Percentiles rank a stretch among this genome's conserved stretches.
phyloP scores from a whole-genome alignment of 2,329 filamentous ascomycete species.

The Dothideomycetidae sp. region DNA sequence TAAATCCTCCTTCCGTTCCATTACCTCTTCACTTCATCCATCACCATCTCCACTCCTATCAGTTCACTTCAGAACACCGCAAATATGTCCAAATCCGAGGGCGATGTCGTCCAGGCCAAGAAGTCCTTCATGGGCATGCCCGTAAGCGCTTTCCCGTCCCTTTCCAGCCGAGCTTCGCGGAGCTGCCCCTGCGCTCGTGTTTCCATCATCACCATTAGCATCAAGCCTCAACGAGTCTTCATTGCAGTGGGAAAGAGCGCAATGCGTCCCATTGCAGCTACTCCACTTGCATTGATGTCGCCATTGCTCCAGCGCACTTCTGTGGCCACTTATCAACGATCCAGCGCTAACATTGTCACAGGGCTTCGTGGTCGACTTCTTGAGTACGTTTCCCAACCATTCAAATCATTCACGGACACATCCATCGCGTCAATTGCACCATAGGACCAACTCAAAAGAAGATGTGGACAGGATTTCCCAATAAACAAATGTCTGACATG shows the following conservation, averaged over 20 bases:
- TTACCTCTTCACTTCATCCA: slow-evolving; percentile 13
- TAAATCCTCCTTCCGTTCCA: slow-evolving; percentile 6
- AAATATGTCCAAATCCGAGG: slow-evolving; percentile 28
- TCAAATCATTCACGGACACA: no score
- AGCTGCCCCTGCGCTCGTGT: slow-evolving; percentile 3
- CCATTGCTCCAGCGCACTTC: neutral
- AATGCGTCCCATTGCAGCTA: slow-evolving; percentile 1
- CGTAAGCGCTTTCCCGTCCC: slow-evolving; percentile 17
- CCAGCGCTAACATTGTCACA: slow-evolving; percentile 26
- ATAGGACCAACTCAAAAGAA: no score
- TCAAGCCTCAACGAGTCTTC: slow-evolving; percentile 5
- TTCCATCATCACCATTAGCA: slow-evolving; percentile 11
- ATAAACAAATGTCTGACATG: slow-evolving; percentile 27
- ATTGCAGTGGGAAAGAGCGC: slow-evolving; percentile 2
- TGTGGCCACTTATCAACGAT: slow-evolving; percentile 1
- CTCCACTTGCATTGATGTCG: neutral
- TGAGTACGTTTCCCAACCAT: slow-evolving; percentile 63
- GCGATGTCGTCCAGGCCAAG: slow-evolving; percentile 35
- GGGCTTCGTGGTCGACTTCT: slow-evolving; percentile 95
- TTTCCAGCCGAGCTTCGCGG: slow-evolving; percentile 11
- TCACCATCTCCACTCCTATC: slow-evolving; percentile 19
- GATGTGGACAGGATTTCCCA: neutral
- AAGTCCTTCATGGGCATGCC: slow-evolving; percentile 42
- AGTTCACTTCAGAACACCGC: slow-evolving; percentile 19
- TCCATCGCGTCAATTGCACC: neutral